These are phyloP conservation scores for Apophysomyces sp. DNA, from an alignment of 371 early-diverging fungal species.

Conservation along the genomic window DNA sequence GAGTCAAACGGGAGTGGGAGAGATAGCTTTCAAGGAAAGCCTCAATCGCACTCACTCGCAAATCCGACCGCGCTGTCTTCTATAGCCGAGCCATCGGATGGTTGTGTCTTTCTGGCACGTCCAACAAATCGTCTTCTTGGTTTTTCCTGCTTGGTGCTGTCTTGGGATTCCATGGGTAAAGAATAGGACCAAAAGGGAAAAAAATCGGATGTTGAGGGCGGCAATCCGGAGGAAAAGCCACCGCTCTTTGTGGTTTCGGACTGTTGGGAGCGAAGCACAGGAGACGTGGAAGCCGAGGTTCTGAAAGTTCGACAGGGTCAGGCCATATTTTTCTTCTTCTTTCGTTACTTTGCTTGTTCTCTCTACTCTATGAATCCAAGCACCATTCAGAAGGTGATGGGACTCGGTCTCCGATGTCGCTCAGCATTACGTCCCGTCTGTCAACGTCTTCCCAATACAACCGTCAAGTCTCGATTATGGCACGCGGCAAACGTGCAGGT, in stretches of 20 bases:
- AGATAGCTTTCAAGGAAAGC: neutral
- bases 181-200: neutral
- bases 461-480: no score
- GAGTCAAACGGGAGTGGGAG: neutral
- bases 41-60: conserved; percentile 26
- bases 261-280: no score
- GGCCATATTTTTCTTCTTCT: neutral
- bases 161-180: conserved; percentile 6
- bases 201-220: no score
- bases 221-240: neutral
- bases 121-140: conserved; percentile 67
- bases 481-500: neutral
- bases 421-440: neutral
- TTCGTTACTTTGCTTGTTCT: neutral
- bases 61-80: conserved; percentile 60
- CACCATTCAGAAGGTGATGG: neutral
- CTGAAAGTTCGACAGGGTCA: no score
- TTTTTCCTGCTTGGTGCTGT: conserved; percentile 27
- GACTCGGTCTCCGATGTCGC: neutral
- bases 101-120: conserved; percentile 42
- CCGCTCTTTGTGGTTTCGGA: neutral
- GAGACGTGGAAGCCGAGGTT: no score
- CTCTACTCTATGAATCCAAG: neutral
- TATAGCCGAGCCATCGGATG: conserved; percentile 31
- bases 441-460: neutral